Base-by-base conservation (phyloP, 352 stramenopile species). In the Pythium scleroteichum region DNA sequence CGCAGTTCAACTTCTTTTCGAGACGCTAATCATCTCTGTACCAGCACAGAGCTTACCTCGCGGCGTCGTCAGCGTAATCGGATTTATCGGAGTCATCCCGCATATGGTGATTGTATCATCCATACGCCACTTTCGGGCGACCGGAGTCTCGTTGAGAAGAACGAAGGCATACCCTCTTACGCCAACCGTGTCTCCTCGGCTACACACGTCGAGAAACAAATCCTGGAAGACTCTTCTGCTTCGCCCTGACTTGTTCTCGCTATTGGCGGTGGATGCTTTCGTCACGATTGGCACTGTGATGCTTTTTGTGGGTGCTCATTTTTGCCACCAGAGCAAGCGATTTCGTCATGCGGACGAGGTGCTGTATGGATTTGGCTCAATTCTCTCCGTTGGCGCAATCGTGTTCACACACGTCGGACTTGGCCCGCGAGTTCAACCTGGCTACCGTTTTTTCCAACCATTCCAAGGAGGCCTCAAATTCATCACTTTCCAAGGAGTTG, bases 381-480 rank as follows among this genome's bases (percentile, higher is more conserved):
- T 82, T 5, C 56, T 70, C 1, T 72, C 77, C 12, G 40, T 76
- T 20, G 72, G 62, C 7, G 69, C 72, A 1, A 73, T 87, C 23
- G 14, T 62, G 12, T 73, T 78, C 47, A 72, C 58, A 0, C 77
- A 87, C 45, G 65, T 75, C 24, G 48, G 71, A 0, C 67, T 78
- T 17, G 75, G 70, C 3, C 75, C 75, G 2, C 68, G 68, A 14
- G 53, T 80, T 16, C 64, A 80, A 16, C n/a, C 61, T 6, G 62
- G 57, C 10, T 87, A 85, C 52, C 53, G 62, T 3, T 53, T 73
- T 7, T 76, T 83, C 17, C 77, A 87, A 50, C 77, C 77, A 17
- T 82, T 87, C 26, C 55, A 59, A 41, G 77, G 77, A 4, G 77
- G 77, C 0, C 62, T 82, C 22, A 60, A 68, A 4, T 87, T 87